phyloP scores from a whole-genome alignment of 345 rosid genomes.

The Cardamine resedifolia region DNA sequence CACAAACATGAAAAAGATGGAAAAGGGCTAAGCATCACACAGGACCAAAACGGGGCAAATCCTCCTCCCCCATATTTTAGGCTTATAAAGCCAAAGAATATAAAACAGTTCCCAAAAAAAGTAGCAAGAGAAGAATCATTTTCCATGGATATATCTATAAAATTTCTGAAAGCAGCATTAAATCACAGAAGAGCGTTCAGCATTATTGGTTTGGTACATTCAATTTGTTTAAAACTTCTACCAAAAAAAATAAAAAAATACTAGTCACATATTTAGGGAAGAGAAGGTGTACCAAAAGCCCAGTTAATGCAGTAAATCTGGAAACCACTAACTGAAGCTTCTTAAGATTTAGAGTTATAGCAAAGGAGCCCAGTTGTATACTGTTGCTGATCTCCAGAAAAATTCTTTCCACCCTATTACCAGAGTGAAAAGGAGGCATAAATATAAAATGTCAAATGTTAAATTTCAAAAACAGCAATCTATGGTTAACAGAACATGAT shows the following conservation, averaged over 20 bases:
- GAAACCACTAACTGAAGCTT: slow-evolving; percentile 78
- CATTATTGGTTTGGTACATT: background rate
- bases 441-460: slow-evolving; percentile 8
- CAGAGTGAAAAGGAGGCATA: slow-evolving; percentile 13
- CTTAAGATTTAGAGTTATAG: slow-evolving; percentile 63
- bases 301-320: slow-evolving; percentile 88
- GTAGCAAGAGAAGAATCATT: slow-evolving; percentile 9
- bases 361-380: slow-evolving; percentile 60
- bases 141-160: slow-evolving; percentile 4
- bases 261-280: slow-evolving; percentile 16
- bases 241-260: background rate
- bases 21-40: slow-evolving; percentile 12
- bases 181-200: background rate
- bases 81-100: slow-evolving; percentile 7
- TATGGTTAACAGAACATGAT: slow-evolving; percentile 7
- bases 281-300: slow-evolving; percentile 73
- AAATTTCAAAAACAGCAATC: slow-evolving; percentile 22
- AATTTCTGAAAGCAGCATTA: slow-evolving; percentile 12
- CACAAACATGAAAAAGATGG: background rate
- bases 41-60: background rate
- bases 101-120: background rate
- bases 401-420: slow-evolving; percentile 86
- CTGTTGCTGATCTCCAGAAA: slow-evolving; percentile 83
- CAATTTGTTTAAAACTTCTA: slow-evolving; percentile 6
- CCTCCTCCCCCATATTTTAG: background rate